Percentiles rank a stretch among this genome's conserved stretches.
Evolutionary conservation across 805 yeast genomes (phyloP).

Genomic region (Saccharomycopsis capsularis): DNA sequence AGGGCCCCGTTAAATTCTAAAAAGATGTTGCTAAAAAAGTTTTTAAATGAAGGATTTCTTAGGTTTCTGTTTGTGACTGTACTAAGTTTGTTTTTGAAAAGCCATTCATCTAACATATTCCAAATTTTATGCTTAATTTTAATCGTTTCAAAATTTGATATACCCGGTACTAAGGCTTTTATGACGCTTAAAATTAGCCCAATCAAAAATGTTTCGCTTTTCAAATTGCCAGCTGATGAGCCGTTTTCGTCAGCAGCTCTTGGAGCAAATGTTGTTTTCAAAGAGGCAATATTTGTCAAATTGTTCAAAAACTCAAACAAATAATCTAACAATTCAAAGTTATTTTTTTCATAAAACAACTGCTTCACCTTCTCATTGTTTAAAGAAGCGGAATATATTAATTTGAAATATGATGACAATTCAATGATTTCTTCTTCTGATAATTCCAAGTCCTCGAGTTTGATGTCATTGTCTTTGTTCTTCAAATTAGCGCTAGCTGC

Average conservation of each 20-base stretch:
- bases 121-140: conserved; percentile 9
- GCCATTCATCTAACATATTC: conserved; percentile 18
- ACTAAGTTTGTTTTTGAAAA: conserved; percentile 19
- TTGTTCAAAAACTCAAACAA: conserved; percentile 35
- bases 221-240: background rate
- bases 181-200: conserved; percentile 15
- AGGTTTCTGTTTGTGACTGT: conserved; percentile 11
- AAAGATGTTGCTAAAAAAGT: conserved; percentile 28
- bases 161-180: conserved; percentile 9
- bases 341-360: conserved; percentile 24
- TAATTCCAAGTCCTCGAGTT: conserved; percentile 43
- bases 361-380: conserved; percentile 33
- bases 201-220: conserved; percentile 17
- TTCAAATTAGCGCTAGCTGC: background rate
- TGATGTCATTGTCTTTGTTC: conserved; percentile 26
- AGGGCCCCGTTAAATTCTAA: conserved; percentile 46
- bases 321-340: conserved; percentile 27
- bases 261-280: conserved; percentile 13
- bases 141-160: background rate
- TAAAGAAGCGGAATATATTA: conserved; percentile 48
- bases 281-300: conserved; percentile 18
- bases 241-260: background rate
- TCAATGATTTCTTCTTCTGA: conserved; percentile 77
- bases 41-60: conserved; percentile 12
- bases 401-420: conserved; percentile 63